These are phyloP conservation scores for Fusarium dimerum DNA, from an alignment of 2,329 filamentous ascomycete species.

Conservation along the genomic window DNA sequence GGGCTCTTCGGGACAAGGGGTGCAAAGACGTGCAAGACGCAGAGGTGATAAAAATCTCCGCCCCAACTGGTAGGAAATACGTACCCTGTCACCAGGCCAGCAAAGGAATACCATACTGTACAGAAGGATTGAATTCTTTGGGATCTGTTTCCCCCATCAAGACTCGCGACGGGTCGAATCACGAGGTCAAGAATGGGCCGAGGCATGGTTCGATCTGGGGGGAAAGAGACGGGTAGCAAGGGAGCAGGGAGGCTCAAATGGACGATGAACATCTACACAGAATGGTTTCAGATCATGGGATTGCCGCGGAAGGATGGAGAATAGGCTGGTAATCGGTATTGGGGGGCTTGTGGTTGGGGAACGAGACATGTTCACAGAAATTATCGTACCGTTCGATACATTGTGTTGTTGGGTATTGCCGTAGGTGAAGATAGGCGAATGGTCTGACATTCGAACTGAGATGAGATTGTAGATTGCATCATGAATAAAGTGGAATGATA, in stretches of 20 bases:
- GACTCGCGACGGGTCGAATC: constrained; percentile 9
- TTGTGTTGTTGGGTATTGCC: not conserved
- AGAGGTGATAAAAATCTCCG: not conserved
- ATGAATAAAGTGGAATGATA: not conserved
- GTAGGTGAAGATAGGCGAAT: not conserved
- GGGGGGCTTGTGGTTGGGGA: not conserved
- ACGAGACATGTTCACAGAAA: not conserved
- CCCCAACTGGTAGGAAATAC: constrained; percentile 1
- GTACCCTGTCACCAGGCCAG: not conserved
- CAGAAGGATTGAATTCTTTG: constrained; percentile 2
- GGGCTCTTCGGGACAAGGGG: constrained; percentile 18
- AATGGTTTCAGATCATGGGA: constrained; percentile 4
- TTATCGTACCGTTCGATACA: no score
- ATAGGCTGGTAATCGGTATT: not conserved
- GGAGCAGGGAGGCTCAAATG: not conserved
- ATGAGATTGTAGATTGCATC: constrained; percentile 5
- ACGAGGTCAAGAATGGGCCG: constrained; percentile 22
- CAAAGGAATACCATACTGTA: not conserved
- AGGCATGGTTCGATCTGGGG: constrained; percentile 25
- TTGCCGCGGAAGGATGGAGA: not conserved
- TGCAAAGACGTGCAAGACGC: not conserved
- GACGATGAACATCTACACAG: not conserved
- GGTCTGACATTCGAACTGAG: not conserved
- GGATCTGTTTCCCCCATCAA: not conserved
- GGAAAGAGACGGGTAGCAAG: constrained; percentile 2